Conservation (phyloP, 2,329 filamentous ascomycete species). For the Verticillium longisporum region DNA sequence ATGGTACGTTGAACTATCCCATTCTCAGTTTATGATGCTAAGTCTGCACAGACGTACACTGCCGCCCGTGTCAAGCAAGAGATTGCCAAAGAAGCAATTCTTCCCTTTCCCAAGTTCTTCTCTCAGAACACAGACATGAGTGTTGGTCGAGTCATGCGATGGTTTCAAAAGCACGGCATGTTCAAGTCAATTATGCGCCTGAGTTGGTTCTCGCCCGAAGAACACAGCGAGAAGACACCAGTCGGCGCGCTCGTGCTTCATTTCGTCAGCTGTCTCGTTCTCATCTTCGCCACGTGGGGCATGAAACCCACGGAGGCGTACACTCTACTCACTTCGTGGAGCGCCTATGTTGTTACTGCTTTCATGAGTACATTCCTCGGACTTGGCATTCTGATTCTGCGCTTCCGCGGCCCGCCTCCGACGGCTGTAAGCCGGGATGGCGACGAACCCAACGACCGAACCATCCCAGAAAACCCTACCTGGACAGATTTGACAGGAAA, state of each 20-base stretch:
- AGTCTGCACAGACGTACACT: constrained; percentile 36
- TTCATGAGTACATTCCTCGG: constrained; percentile 26
- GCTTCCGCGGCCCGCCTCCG: constrained; percentile 22
- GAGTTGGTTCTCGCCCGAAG: constrained; percentile 23
- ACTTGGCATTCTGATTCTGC: constrained; percentile 26
- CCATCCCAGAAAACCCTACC: constrained; percentile 5
- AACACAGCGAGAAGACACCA: constrained; percentile 27
- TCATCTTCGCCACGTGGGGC: constrained; percentile 25
- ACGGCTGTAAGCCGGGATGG: constrained; percentile 6
- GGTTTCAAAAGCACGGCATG: constrained; percentile 21
- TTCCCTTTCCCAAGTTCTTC: constrained; percentile 43
- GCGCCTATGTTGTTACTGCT: constrained; percentile 25
- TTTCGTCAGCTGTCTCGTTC: constrained; percentile 23
- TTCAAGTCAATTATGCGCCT: constrained; percentile 19
- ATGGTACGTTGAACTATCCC: constrained; percentile 21
- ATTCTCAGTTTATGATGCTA: not conserved
- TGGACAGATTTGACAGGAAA: constrained; percentile 25
- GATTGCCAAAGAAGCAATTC: constrained; percentile 51
- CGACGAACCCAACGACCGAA: not conserved
- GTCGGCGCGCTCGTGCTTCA: constrained; percentile 27
- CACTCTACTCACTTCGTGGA: constrained; percentile 21
- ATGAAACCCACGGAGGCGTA: constrained; percentile 19
- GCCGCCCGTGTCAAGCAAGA: constrained; percentile 51
- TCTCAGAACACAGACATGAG: constrained; percentile 29
- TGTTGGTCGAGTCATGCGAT: constrained; percentile 22